Percentiles rank a stretch among this genome's conserved stretches.
Conservation (phyloP, 768 basidiomycete genomes). For the Suillus fuscotomentosus region DNA sequence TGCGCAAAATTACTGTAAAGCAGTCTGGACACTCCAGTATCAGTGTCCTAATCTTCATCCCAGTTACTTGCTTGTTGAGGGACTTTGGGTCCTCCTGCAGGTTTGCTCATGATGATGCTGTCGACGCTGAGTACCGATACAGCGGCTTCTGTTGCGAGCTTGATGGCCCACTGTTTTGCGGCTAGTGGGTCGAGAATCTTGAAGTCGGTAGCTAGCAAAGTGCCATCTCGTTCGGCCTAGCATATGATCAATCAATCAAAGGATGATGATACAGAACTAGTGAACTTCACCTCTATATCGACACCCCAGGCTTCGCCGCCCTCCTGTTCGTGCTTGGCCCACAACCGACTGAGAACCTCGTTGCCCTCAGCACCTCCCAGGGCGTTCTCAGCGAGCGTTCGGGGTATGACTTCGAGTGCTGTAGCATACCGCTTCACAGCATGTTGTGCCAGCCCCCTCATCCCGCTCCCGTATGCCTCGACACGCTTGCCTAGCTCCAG, state of each 20-base stretch:
- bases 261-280: not conserved
- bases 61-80: conserved; percentile 87
- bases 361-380: conserved; percentile 89
- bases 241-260: conserved; percentile 7
- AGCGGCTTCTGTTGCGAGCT: conserved; percentile 89
- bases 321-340: conserved; percentile 84
- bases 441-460: conserved; percentile 92
- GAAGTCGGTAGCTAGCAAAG: conserved; percentile 57
- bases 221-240: conserved; percentile 79
- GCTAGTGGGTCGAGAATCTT: conserved; percentile 86
- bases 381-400: conserved; percentile 94
- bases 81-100: conserved; percentile 36
- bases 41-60: conserved; percentile 62
- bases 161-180: conserved; percentile 88
- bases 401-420: conserved; percentile 89
- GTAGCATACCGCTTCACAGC: conserved; percentile 87
- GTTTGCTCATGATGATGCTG: conserved; percentile 96
- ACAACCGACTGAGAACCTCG: conserved; percentile 84
- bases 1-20: conserved; percentile 26
- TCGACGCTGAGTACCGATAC: conserved; percentile 91
- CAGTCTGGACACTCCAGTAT: conserved; percentile 13
- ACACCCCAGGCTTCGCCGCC: conserved; percentile 80
- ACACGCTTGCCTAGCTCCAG: conserved; percentile 86
- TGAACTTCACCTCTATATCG: conserved; percentile 70
- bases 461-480: conserved; percentile 81